Percentiles rank a stretch among this genome's conserved stretches.
These are phyloP conservation scores for Tricholomella constricta DNA, from an alignment of 768 basidiomycete genomes.

Conservation along the genomic window DNA sequence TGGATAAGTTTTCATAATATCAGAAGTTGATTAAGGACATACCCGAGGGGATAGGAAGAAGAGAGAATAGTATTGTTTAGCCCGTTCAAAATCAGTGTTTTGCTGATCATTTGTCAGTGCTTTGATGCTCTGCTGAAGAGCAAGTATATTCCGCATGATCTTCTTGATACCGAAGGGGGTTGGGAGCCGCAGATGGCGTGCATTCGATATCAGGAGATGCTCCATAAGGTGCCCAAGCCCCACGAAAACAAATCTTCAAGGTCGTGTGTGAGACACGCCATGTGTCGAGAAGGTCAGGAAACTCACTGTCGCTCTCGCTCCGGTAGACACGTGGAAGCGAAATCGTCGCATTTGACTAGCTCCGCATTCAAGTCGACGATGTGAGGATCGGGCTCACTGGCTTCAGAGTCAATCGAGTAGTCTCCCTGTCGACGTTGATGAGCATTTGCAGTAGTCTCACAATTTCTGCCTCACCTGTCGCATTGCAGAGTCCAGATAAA, in stretches of 20 bases:
- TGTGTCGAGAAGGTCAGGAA: not conserved
- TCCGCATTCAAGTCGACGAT: slow-evolving; percentile 84
- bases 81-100: slow-evolving; percentile 72
- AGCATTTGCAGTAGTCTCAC: slow-evolving; percentile 9
- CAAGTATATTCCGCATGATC: slow-evolving; percentile 84
- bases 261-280: slow-evolving; percentile 8
- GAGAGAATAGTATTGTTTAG: slow-evolving; percentile 79
- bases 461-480: slow-evolving; percentile 54
- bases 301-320: slow-evolving; percentile 68
- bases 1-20: not conserved
- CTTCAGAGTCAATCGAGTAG: slow-evolving; percentile 80
- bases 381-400: slow-evolving; percentile 89
- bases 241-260: slow-evolving; percentile 77
- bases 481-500: slow-evolving; percentile 80
- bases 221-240: slow-evolving; percentile 88
- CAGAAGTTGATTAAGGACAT: slow-evolving; percentile 20
- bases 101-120: slow-evolving; percentile 63
- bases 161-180: slow-evolving; percentile 83
- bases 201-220: slow-evolving; percentile 74
- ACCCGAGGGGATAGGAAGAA: slow-evolving; percentile 79
- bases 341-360: slow-evolving; percentile 74
- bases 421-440: slow-evolving; percentile 60
- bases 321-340: slow-evolving; percentile 61
- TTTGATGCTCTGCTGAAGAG: slow-evolving; percentile 89
- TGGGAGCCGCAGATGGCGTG: slow-evolving; percentile 65